phyloP scores from a whole-genome alignment of 2,329 filamentous ascomycete genomes.

The Graphiopsis chlorocephala region DNA sequence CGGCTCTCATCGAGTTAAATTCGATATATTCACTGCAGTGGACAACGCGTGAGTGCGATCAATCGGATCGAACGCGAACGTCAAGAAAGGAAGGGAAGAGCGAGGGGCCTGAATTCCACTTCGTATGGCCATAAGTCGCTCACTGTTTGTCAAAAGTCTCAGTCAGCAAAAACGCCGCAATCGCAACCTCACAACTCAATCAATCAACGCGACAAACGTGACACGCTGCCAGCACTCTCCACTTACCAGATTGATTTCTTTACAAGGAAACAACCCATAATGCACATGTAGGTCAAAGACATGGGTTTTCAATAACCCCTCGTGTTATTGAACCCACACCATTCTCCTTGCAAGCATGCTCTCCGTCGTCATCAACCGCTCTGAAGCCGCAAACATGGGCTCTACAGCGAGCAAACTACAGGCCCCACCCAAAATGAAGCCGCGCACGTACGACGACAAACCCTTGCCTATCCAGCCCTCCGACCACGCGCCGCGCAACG shows the following conservation, averaged over 20 bases:
- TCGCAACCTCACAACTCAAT: background rate
- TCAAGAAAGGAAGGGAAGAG: no score
- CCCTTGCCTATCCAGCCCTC: conserved; percentile 28
- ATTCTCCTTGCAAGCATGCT: conserved; percentile 1
- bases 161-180: background rate
- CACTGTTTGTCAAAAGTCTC: background rate
- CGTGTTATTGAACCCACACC: background rate
- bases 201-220: background rate
- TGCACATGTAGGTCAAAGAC: background rate
- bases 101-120: no score
- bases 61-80: no score
- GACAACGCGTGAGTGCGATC: no score
- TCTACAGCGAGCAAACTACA: background rate
- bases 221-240: background rate
- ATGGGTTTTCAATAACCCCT: background rate
- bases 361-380: conserved; percentile 13
- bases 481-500: conserved; percentile 27
- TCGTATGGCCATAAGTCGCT: no score
- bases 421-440: background rate
- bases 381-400: conserved; percentile 6
- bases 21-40: no score
- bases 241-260: background rate
- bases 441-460: conserved; percentile 10
- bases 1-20: no score
- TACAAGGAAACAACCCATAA: background rate